A percentile compares a stretch with the other conserved stretches of the same genome.
These are phyloP conservation scores for Xylaria venustula DNA, from an alignment of 495 filamentous ascomycete genomes.

Conservation along the genomic window DNA sequence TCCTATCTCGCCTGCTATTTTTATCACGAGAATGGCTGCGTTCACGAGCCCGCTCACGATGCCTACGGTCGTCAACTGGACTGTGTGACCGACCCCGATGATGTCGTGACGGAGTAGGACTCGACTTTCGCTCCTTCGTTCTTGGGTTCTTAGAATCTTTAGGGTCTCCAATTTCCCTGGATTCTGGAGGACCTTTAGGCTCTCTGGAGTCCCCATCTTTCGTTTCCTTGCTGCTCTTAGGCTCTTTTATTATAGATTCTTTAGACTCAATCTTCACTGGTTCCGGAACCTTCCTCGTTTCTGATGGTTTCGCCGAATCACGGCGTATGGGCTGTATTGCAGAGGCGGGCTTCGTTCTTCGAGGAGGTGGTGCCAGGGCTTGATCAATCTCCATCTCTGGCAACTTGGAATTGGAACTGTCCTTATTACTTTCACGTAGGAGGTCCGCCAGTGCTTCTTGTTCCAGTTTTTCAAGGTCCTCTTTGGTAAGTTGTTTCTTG, in stretches of 20 bases:
- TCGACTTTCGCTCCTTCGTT: constrained; percentile 29
- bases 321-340: constrained; percentile 54
- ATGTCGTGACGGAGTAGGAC: constrained; percentile 30
- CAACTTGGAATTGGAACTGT: constrained; percentile 39
- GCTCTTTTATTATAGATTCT: constrained; percentile 19
- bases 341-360: constrained; percentile 50
- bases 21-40: constrained; percentile 22
- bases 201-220: constrained; percentile 22
- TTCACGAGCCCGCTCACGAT: constrained; percentile 26
- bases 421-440: constrained; percentile 51
- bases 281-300: constrained; percentile 33
- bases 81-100: constrained; percentile 18
- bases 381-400: constrained; percentile 54
- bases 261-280: constrained; percentile 29
- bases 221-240: constrained; percentile 21
- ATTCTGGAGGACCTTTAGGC: constrained; percentile 11
- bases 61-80: constrained; percentile 7
- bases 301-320: constrained; percentile 39
- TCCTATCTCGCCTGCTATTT: constrained; percentile 21
- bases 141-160: constrained; percentile 20
- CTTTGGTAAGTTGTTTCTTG: constrained; percentile 51
- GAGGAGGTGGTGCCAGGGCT: constrained; percentile 51
- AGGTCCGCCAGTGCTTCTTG: constrained; percentile 55
- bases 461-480: constrained; percentile 53
- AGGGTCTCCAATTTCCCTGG: constrained; percentile 17